Percentiles rank a stretch among this genome's conserved stretches.
Conservation (phyloP, 345 rosid genomes). For the Cardiospermum halicacabum region DNA sequence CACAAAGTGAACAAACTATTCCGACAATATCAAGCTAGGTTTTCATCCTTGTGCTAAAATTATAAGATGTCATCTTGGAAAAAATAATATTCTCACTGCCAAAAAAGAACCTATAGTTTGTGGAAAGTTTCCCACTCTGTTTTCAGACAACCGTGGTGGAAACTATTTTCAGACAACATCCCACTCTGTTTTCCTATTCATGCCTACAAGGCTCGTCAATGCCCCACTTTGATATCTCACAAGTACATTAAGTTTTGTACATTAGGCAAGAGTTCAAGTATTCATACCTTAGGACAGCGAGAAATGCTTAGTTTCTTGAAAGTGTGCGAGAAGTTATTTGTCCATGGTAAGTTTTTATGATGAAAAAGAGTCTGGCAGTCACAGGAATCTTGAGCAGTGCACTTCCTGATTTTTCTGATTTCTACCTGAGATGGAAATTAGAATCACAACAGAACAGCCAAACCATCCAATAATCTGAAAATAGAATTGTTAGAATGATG, state of each 20-base stretch:
- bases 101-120: not conserved
- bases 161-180: not conserved
- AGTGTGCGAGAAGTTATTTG: slow-evolving; percentile 52
- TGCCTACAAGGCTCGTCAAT: not conserved
- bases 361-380: slow-evolving; percentile 36
- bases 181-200: not conserved
- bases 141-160: not conserved
- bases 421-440: slow-evolving; percentile 34
- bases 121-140: not conserved
- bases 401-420: slow-evolving; percentile 46
- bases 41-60: not conserved
- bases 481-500: not conserved
- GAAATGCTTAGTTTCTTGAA: slow-evolving; percentile 57
- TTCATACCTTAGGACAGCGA: slow-evolving; percentile 66
- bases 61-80: not conserved
- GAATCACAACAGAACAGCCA: slow-evolving; percentile 6
- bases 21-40: not conserved
- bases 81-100: not conserved
- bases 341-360: slow-evolving; percentile 67
- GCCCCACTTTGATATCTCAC: not conserved
- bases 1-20: not conserved
- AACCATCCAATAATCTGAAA: not conserved
- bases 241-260: not conserved
- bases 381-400: slow-evolving; percentile 53
- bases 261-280: slow-evolving; percentile 1